Conservation (phyloP, 2,329 filamentous ascomycete species). For the Gliomastix tumulicola region DNA sequence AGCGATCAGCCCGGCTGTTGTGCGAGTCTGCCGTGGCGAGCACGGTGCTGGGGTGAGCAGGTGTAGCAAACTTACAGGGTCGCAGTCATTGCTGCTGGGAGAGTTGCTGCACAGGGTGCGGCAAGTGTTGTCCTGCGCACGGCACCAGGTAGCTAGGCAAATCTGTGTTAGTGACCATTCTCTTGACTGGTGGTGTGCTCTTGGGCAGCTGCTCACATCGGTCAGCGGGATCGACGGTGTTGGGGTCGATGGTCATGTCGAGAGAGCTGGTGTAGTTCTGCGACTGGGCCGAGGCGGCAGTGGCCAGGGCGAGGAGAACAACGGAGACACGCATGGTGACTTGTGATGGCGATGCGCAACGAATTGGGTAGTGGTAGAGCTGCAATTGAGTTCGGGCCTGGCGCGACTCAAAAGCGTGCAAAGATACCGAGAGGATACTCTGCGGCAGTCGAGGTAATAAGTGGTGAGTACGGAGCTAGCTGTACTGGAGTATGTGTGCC, state of each 20-base stretch:
- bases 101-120: conserved; percentile 33
- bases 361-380: too few species aligned
- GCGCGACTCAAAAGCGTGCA: too few species aligned
- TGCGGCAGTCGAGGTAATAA: too few species aligned
- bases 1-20: too few species aligned
- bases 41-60: neutral
- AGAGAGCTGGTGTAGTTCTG: conserved; percentile 34
- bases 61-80: conserved; percentile 29
- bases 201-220: conserved; percentile 26
- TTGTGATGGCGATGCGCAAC: too few species aligned
- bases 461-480: too few species aligned
- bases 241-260: conserved; percentile 33
- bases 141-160: conserved; percentile 49
- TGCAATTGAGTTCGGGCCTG: too few species aligned
- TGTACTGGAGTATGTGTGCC: too few species aligned
- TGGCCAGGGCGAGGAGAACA: conserved; percentile 35
- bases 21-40: neutral
- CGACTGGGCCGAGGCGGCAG: conserved; percentile 29
- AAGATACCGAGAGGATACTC: too few species aligned
- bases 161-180: conserved; percentile 3
- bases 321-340: conserved; percentile 34
- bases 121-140: conserved; percentile 43
- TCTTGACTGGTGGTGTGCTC: conserved; percentile 1
- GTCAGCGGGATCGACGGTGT: conserved; percentile 18
- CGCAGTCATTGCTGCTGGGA: conserved; percentile 34